phyloP scores from a whole-genome alignment of 1,284 basidiomycete species.

The Polyporus tsugae region DNA sequence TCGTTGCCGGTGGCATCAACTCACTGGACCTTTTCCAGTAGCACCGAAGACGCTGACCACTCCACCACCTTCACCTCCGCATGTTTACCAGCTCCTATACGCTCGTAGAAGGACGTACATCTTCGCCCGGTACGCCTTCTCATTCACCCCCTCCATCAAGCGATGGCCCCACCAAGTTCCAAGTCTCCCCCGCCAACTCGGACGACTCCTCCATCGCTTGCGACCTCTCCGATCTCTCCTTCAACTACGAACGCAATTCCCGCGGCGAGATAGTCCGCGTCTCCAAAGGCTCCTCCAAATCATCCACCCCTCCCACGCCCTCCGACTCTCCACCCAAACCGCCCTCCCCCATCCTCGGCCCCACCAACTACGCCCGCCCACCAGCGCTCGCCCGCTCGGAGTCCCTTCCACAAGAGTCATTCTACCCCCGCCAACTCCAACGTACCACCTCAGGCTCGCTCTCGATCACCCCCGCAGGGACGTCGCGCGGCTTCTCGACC shows the following conservation, averaged over 20 bases:
- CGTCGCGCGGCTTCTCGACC: constrained; percentile 33
- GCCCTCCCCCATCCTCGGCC: constrained; percentile 36
- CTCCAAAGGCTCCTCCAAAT: constrained; percentile 51
- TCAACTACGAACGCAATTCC: constrained; percentile 69
- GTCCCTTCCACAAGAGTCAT: constrained; percentile 50
- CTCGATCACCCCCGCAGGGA: constrained; percentile 43
- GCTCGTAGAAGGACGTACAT: constrained; percentile 24
- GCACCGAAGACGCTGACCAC: not conserved
- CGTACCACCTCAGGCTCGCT: constrained; percentile 66
- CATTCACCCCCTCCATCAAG: constrained; percentile 28
- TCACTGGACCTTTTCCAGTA: not conserved
- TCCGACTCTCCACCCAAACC: constrained; percentile 47
- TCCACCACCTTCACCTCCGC: constrained; percentile 3
- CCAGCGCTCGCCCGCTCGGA: constrained; percentile 72
- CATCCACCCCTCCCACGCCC: constrained; percentile 51
- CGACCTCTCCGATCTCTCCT: constrained; percentile 64
- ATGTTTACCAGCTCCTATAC: constrained; percentile 21
- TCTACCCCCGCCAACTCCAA: constrained; percentile 59
- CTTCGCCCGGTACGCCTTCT: constrained; percentile 24
- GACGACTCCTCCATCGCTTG: constrained; percentile 33
- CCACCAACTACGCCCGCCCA: constrained; percentile 42
- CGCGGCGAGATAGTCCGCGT: constrained; percentile 67
- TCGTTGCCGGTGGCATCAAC: constrained; percentile 8
- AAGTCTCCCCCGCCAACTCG: constrained; percentile 33
- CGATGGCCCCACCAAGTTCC: constrained; percentile 20